phyloP scores from a whole-genome alignment of 768 basidiomycete species.

The Termitomyces sp. region DNA sequence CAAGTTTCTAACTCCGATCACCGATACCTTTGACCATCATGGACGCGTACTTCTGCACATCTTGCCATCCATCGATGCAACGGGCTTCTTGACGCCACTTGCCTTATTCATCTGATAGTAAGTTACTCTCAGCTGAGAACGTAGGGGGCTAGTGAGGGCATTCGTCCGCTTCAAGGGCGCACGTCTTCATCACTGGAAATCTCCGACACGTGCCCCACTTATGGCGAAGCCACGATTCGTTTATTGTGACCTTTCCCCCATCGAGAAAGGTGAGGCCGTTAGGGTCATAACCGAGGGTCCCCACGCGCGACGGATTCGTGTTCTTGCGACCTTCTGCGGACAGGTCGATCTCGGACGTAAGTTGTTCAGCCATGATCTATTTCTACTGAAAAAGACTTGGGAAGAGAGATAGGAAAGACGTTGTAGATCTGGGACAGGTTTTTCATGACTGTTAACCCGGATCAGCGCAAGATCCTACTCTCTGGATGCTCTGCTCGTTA shows the following conservation, averaged over 20 bases:
- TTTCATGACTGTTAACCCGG: too few relatives aligned
- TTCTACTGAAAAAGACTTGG: background rate
- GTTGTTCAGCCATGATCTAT: background rate
- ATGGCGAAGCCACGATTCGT: background rate
- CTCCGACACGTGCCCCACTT: background rate
- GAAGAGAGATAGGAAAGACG: background rate
- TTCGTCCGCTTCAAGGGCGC: background rate
- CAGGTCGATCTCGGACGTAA: background rate
- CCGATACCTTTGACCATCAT: background rate
- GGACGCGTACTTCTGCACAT: background rate
- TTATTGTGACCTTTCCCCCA: background rate
- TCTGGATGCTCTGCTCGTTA: too few relatives aligned
- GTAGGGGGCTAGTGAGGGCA: background rate
- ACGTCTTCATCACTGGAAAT: background rate
- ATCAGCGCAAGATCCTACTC: too few relatives aligned
- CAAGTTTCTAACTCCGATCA: constrained; percentile 7
- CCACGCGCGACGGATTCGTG: background rate
- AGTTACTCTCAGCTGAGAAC: background rate
- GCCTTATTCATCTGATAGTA: background rate
- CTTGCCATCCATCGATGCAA: background rate
- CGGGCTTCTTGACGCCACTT: background rate
- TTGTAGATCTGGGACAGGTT: too few relatives aligned
- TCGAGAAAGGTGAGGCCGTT: background rate
- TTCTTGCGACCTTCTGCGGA: background rate
- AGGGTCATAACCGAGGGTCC: background rate